Conservation (phyloP, 2,329 filamentous ascomycete genomes). For the Fusarium virguliforme region DNA sequence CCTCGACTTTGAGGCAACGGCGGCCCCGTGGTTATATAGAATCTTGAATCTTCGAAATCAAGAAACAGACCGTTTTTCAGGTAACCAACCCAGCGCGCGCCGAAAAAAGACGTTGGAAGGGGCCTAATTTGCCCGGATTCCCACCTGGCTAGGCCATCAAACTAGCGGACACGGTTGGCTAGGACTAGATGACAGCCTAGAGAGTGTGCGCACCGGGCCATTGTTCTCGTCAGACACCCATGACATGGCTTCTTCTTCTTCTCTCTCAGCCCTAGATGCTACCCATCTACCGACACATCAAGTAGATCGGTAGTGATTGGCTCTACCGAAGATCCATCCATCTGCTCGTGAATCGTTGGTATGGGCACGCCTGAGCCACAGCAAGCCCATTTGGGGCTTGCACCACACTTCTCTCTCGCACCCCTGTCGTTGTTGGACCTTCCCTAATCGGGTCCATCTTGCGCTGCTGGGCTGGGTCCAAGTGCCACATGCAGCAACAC, state of each 20-base stretch:
- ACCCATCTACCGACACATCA: conserved; percentile 2
- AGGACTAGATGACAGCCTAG: background rate
- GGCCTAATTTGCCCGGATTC: background rate
- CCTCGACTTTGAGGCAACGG: background rate
- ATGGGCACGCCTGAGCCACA: background rate
- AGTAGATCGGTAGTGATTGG: conserved; percentile 1
- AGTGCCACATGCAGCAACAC: background rate
- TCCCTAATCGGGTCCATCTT: conserved; percentile 6
- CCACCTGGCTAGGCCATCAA: background rate
- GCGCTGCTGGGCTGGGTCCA: conserved; percentile 3
- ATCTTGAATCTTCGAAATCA: background rate
- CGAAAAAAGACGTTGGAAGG: background rate
- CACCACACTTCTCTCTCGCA: background rate
- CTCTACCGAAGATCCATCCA: background rate
- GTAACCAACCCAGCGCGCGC: background rate
- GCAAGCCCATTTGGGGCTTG: no score
- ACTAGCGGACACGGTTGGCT: conserved; percentile 1
- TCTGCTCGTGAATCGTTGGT: background rate
- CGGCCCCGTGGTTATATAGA: conserved; percentile 2
- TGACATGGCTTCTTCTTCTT: background rate
- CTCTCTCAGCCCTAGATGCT: background rate
- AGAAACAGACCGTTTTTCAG: conserved; percentile 3
- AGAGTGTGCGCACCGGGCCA: background rate
- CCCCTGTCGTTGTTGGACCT: background rate
- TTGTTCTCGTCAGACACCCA: background rate